Evolutionary conservation across 2,329 filamentous ascomycete species (phyloP).

Genomic region (Venturia carpophila): DNA sequence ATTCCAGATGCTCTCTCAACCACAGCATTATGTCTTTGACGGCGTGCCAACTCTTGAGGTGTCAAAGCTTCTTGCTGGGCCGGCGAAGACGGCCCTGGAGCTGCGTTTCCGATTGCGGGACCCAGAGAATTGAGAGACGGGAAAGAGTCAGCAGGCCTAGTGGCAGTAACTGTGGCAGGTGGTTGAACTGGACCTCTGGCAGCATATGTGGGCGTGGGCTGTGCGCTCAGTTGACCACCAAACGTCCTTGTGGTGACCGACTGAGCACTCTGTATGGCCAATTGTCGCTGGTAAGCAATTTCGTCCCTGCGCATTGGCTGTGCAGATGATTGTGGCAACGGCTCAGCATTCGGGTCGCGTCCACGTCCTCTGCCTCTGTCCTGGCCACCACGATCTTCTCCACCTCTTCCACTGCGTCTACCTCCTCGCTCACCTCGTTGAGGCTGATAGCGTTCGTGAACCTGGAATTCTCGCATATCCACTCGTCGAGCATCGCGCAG

Average conservation of each 20-base stretch:
- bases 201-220: neutral
- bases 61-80: constrained; percentile 46
- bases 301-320: constrained; percentile 79
- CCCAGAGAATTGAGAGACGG: constrained; percentile 25
- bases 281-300: constrained; percentile 81
- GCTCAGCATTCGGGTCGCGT: constrained; percentile 79
- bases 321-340: constrained; percentile 65
- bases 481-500: constrained; percentile 76
- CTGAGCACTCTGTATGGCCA: constrained; percentile 84
- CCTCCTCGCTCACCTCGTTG: constrained; percentile 39
- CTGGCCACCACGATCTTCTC: constrained; percentile 39
- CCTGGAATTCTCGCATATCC: constrained; percentile 69
- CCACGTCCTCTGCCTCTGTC: constrained; percentile 52
- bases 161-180: constrained; percentile 5
- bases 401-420: constrained; percentile 25
- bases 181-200: constrained; percentile 9
- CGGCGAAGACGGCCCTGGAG: constrained; percentile 25
- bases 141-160: constrained; percentile 17
- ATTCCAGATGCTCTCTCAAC: constrained; percentile 77
- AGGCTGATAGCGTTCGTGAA: constrained; percentile 46
- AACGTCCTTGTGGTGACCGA: constrained; percentile 73
- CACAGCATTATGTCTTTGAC: constrained; percentile 73
- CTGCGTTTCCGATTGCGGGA: constrained; percentile 5
- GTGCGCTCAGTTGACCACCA: constrained; percentile 66
- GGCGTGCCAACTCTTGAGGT: constrained; percentile 72